Percentiles rank a stretch among this genome's conserved stretches.
These are phyloP conservation scores for Penicillium herquei DNA, from an alignment of 495 filamentous ascomycete species.

Conservation along the genomic window DNA sequence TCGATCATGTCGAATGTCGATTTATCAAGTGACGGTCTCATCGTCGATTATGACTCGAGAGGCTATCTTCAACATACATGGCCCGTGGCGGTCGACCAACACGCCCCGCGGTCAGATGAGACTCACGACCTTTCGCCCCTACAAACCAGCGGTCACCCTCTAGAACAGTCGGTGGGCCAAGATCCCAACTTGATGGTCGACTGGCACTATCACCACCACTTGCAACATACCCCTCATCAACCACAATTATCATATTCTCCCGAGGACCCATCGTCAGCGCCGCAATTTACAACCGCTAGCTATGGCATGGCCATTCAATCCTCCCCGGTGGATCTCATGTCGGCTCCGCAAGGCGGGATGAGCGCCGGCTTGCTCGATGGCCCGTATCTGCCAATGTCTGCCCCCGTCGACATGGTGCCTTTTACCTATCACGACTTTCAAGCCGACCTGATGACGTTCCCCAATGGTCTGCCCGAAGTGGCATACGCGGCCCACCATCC, in stretches of 20 bases:
- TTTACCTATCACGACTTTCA: slow-evolving; percentile 77
- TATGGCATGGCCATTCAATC: slow-evolving; percentile 53
- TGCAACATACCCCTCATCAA: slow-evolving; percentile 39
- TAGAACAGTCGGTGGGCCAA: slow-evolving; percentile 44
- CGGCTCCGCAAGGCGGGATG: slow-evolving; percentile 64
- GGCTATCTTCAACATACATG: slow-evolving; percentile 46
- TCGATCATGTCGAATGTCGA: slow-evolving; percentile 44
- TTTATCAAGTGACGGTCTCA: slow-evolving; percentile 43
- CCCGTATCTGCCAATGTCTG: slow-evolving; percentile 64
- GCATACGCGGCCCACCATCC: slow-evolving; percentile 45
- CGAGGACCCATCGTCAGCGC: slow-evolving; percentile 50
- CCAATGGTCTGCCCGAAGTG: slow-evolving; percentile 55
- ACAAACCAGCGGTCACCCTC: slow-evolving; percentile 48
- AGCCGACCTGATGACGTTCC: slow-evolving; percentile 52
- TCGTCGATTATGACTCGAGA: slow-evolving; percentile 51
- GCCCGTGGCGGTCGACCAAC: slow-evolving; percentile 43
- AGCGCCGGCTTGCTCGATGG: slow-evolving; percentile 64
- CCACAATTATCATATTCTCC: slow-evolving; percentile 45
- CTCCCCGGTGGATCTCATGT: slow-evolving; percentile 68
- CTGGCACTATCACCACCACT: slow-evolving; percentile 51
- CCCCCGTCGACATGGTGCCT: slow-evolving; percentile 62
- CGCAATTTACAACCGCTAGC: slow-evolving; percentile 43
- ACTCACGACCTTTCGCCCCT: slow-evolving; percentile 43
- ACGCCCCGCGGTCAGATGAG: slow-evolving; percentile 35
- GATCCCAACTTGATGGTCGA: slow-evolving; percentile 48